Evolutionary conservation across 1,139 yeast species (phyloP).

Genomic region (Geotrichum reessii): DNA sequence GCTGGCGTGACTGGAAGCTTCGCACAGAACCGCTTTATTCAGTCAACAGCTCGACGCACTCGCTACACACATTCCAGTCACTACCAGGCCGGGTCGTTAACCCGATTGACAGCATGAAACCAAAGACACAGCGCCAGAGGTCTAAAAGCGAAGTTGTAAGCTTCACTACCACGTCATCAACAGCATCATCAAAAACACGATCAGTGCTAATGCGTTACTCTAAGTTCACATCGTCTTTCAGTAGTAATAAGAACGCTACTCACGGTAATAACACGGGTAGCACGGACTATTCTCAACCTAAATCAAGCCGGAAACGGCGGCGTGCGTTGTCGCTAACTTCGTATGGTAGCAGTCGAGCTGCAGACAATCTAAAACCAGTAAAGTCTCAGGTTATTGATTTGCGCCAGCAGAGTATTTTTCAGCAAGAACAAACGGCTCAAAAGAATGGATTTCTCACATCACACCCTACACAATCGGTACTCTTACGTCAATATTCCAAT

Average conservation of each 20-base stretch:
- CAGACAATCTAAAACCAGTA: not conserved
- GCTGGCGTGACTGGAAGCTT: conserved; percentile 89
- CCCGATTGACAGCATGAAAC: not conserved
- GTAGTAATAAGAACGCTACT: not conserved
- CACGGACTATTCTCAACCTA: not conserved
- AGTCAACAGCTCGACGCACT: not conserved
- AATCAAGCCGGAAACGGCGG: not conserved
- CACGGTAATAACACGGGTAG: not conserved
- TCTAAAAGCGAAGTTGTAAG: not conserved
- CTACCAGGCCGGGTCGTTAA: not conserved
- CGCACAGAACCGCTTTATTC: conserved; percentile 60
- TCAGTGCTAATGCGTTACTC: not conserved
- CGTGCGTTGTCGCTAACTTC: conserved; percentile 1
- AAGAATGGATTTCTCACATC: not conserved
- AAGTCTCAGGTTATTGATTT: not conserved
- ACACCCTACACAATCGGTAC: conserved; percentile 28
- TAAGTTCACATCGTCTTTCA: not conserved
- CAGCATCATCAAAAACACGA: not conserved
- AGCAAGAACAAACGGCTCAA: not conserved
- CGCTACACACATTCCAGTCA: not conserved
- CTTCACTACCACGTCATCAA: not conserved
- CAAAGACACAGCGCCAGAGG: not conserved
- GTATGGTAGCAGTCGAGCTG: not conserved
- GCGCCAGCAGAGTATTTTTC: not conserved
- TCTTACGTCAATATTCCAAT: conserved; percentile 24